A percentile compares a stretch with the other conserved stretches of the same genome.
Evolutionary conservation across 805 yeast species (phyloP).

Genomic region (Candida maltosa): DNA sequence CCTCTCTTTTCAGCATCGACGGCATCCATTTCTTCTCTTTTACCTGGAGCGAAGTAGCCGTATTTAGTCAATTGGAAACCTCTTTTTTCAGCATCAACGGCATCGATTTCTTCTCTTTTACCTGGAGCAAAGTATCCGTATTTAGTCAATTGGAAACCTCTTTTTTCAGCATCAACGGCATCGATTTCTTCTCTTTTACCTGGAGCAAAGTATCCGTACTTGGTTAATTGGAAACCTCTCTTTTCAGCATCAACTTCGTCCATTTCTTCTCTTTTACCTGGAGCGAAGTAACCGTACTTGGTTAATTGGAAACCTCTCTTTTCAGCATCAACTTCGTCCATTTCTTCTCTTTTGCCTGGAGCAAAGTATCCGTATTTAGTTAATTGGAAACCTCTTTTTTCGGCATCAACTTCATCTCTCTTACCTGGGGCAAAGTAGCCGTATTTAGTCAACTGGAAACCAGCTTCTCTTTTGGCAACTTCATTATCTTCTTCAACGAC

Average conservation of each 20-base stretch:
- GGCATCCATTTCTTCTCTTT: constrained; percentile 2
- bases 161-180: constrained; percentile 1
- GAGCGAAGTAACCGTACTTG: constrained; percentile 3
- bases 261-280: constrained; percentile 4
- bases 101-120: too few species aligned
- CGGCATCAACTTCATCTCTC: constrained; percentile 5
- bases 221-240: constrained; percentile 2
- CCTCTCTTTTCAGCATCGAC: background rate
- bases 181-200: constrained; percentile 2
- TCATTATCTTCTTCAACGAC: background rate
- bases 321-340: constrained; percentile 1
- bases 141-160: too few species aligned
- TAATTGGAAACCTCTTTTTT: background rate
- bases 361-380: constrained; percentile 5
- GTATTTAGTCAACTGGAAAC: constrained; percentile 3
- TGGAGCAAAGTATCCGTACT: constrained; percentile 5
- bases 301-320: too few species aligned
- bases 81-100: background rate
- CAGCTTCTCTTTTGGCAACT: constrained; percentile 4
- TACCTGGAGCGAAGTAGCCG: constrained; percentile 4
- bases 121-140: constrained; percentile 4
- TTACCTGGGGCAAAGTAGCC: constrained; percentile 5
- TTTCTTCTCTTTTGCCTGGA: constrained; percentile 5
- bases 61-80: constrained; percentile 2
- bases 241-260: constrained; percentile 1